Evolutionary conservation across 257 asterid species (phyloP), one percentile per base, ranked within the genome.

Genomic region (Oldenlandia corymbosa): DNA sequence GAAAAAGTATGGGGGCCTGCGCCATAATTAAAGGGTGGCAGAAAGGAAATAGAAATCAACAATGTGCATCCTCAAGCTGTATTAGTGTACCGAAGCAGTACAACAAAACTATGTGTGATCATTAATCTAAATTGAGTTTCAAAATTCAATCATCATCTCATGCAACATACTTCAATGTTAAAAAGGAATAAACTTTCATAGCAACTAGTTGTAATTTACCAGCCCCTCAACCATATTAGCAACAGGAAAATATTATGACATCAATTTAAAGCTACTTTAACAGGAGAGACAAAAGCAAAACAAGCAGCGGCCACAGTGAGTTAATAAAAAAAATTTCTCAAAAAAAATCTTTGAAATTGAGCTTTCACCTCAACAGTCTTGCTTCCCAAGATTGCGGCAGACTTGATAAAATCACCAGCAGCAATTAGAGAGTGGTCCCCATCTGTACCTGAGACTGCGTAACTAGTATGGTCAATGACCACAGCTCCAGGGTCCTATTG

Each of bases 1-100:
- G 88, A 65, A 82, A 91, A 67, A 91, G 85, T 62, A 91, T 85
- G 12, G 96, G 98, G 68, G 90, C 94, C 96, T 91, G 84, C 43
- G 63, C 27, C 2, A 65, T 27, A 55, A 23, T 42, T 23, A 62
- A 46, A 68, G 64, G 41, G 49, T 43, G 26, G 55, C 32, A 53
- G 51, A 31, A 55, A 32, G 34, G 5, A 51, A 30, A 7, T 24
- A 46, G 52, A 43, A 65, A 61, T 45, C 68, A 47, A 46, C 26
- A 7, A 10, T 31, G 64, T 20, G 11, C 49, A 43, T 26, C 21
- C 24, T 28, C 43, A 5, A 1, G 55, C 41, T 66, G 10, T 41
- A 46, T 17, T 48, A 16, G 14, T 26, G 20, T 28, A 31, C 18
- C 10, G 24, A 60, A 7, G 23, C 16, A 36, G 26, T 20, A 2